phyloP scores from a whole-genome alignment of 805 yeast genomes.

The Metschnikowia continentalis region DNA sequence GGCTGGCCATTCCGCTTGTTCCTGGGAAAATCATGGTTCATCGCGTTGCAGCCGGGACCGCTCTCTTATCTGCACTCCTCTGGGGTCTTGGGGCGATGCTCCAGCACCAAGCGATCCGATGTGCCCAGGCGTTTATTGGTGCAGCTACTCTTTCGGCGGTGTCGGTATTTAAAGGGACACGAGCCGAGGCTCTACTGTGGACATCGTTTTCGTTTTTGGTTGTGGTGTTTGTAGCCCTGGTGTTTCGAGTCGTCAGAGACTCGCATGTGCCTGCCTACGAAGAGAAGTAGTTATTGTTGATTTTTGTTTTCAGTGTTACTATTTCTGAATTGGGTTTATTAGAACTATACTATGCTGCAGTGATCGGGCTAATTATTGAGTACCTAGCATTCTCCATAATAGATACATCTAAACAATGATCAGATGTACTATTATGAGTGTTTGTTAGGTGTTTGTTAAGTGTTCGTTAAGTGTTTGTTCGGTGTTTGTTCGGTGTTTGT shows the following conservation, averaged over 20 bases:
- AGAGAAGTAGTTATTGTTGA: background rate
- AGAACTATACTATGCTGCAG: no score
- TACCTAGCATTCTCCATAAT: no score
- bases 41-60: conserved; percentile 28
- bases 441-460: no score
- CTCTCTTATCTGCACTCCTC: conserved; percentile 24
- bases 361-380: no score
- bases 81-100: conserved; percentile 70
- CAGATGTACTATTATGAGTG: no score
- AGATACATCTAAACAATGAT: no score
- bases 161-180: conserved; percentile 40
- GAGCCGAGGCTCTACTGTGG: conserved; percentile 62
- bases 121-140: conserved; percentile 42
- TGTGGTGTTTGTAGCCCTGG: conserved; percentile 25
- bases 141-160: conserved; percentile 50
- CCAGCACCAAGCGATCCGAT: conserved; percentile 51
- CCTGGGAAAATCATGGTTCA: conserved; percentile 40
- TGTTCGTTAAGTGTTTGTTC: no score
- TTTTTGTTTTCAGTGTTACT: no score
- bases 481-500: no score
- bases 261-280: background rate
- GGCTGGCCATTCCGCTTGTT: conserved; percentile 44
- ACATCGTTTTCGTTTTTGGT: conserved; percentile 48
- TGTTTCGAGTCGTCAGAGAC: conserved; percentile 9
- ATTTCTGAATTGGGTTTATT: no score